Percentiles rank a stretch among this genome's conserved stretches.
These are phyloP conservation scores for Rhizoctonia solani DNA, from an alignment of 1,284 basidiomycete species.

Conservation along the genomic window DNA sequence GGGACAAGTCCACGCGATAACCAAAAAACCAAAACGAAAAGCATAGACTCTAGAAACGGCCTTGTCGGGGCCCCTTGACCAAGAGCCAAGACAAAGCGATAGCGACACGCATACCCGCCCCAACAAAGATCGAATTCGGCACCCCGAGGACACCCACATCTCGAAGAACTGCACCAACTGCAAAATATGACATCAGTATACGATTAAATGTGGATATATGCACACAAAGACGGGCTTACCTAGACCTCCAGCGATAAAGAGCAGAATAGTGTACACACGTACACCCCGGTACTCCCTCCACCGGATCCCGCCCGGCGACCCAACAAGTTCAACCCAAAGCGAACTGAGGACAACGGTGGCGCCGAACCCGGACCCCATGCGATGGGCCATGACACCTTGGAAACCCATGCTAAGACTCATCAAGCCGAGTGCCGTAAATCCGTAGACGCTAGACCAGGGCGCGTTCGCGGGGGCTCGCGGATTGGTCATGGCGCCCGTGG, in stretches of 20 bases:
- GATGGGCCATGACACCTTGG: slow-evolving; percentile 30
- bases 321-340: slow-evolving; percentile 26
- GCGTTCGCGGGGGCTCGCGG: too few species aligned
- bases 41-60: too few species aligned
- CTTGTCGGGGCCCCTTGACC: too few species aligned
- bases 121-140: slow-evolving; percentile 10
- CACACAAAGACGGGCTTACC: too few species aligned
- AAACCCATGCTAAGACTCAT: slow-evolving; percentile 23
- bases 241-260: slow-evolving; percentile 23
- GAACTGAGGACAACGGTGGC: slow-evolving; percentile 17
- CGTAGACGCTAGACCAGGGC: neutral
- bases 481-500: too few species aligned
- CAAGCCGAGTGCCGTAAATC: slow-evolving; percentile 6
- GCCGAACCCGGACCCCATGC: slow-evolving; percentile 26
- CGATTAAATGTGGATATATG: too few species aligned
- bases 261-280: neutral
- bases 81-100: slow-evolving; percentile 14
- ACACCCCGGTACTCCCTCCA: slow-evolving; percentile 15
- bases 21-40: too few species aligned
- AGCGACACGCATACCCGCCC: slow-evolving; percentile 2
- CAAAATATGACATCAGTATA: too few species aligned
- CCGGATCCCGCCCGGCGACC: slow-evolving; percentile 16
- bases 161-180: slow-evolving; percentile 8
- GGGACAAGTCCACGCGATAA: too few species aligned
- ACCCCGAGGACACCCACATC: neutral